Evolutionary conservation across 768 basidiomycete genomes (phyloP).

Genomic region (Candolleomyces efflorescens): DNA sequence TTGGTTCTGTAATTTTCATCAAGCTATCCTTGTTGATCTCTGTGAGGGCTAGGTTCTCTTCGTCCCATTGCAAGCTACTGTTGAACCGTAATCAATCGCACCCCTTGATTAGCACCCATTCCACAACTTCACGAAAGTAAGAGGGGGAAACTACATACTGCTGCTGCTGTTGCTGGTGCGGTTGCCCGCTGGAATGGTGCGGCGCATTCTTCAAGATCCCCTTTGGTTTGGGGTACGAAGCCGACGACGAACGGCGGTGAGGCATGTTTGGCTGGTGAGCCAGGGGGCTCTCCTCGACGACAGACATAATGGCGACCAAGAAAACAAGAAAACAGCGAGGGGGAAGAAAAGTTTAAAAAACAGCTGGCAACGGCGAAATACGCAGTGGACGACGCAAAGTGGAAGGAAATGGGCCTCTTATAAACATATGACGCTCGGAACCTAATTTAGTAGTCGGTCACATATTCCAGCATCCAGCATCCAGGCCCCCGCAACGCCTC

Average conservation of each 20-base stretch:
- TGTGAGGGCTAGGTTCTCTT: conserved; percentile 87
- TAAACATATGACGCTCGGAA: background rate
- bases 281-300: conserved; percentile 7
- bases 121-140: background rate
- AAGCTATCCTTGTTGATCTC: conserved; percentile 93
- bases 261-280: conserved; percentile 42
- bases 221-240: conserved; percentile 72
- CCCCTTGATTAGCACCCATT: background rate
- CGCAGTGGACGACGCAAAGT: background rate
- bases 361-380: background rate
- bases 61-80: conserved; percentile 89
- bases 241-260: conserved; percentile 51
- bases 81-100: conserved; percentile 3
- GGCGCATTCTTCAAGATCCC: conserved; percentile 83
- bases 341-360: background rate
- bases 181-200: conserved; percentile 45
- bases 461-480: background rate
- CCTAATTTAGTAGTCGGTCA: conserved; percentile 3
- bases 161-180: background rate
- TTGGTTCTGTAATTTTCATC: conserved; percentile 99
- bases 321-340: background rate
- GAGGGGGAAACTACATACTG: background rate
- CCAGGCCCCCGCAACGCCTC: conserved; percentile 4
- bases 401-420: background rate
- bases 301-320: background rate